Percentiles rank a stretch among this genome's conserved stretches.
phyloP scores from a whole-genome alignment of 2,329 filamentous ascomycete species.

The Aspergillus candidus region DNA sequence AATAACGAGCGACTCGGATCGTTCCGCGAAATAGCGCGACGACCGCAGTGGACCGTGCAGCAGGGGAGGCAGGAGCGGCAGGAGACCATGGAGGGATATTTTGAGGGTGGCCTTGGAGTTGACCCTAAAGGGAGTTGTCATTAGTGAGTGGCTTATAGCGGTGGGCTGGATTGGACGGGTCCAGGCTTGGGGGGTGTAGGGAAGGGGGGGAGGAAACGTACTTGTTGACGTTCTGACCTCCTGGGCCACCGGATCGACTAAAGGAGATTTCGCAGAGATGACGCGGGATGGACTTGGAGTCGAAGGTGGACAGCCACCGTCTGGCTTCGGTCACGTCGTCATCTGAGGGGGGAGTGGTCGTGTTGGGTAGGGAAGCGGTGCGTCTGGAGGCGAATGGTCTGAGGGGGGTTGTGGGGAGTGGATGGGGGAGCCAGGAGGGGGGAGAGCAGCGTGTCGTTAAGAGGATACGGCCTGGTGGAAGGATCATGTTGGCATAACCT shows the following conservation, averaged over 20 bases:
- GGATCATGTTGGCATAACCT: background rate
- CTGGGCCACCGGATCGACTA: conserved; percentile 59
- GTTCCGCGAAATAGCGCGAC: conserved; percentile 52
- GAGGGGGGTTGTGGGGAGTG: conserved; percentile 5
- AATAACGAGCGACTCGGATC: conserved; percentile 52
- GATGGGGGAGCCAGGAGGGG: conserved; percentile 7
- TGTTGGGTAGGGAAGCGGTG: conserved; percentile 9
- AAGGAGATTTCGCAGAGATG: conserved; percentile 55
- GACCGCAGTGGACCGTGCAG: conserved; percentile 48
- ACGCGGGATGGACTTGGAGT: conserved; percentile 50
- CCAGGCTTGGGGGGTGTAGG: background rate
- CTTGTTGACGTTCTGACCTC: conserved; percentile 66
- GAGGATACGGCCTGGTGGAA: too few relatives aligned
- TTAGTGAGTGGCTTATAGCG: conserved; percentile 1
- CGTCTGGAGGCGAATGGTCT: conserved; percentile 26
- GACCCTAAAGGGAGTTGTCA: conserved; percentile 42
- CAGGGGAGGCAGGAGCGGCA: conserved; percentile 49
- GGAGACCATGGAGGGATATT: conserved; percentile 47
- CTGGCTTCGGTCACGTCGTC: conserved; percentile 43
- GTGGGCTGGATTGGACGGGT: too few relatives aligned
- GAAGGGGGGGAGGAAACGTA: conserved; percentile 30
- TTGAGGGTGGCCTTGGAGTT: conserved; percentile 62
- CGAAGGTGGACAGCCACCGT: conserved; percentile 51
- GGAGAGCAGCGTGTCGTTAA: background rate
- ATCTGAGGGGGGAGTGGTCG: conserved; percentile 9